Evolutionary conservation across 305 asterid genomes (phyloP).

Genomic region (Fraxinus angustifolia): DNA sequence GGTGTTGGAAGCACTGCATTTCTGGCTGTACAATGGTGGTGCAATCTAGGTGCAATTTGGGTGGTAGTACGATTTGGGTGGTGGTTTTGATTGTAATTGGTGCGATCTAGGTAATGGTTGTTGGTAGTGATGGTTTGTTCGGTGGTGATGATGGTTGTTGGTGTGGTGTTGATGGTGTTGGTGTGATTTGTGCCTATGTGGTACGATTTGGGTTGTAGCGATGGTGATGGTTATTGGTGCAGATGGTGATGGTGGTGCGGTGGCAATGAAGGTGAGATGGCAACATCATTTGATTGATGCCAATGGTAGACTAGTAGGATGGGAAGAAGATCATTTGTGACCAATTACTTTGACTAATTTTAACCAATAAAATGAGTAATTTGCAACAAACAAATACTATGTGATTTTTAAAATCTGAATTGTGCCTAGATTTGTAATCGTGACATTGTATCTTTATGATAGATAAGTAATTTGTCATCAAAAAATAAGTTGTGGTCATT

Average conservation of each 20-base stretch:
- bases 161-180: background rate
- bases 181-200: background rate
- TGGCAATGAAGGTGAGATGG: background rate
- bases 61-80: background rate
- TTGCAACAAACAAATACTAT: too few species aligned
- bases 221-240: background rate
- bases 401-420: too few species aligned
- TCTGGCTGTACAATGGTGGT: background rate
- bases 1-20: background rate
- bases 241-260: background rate
- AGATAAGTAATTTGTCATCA: too few species aligned
- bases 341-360: too few species aligned
- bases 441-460: background rate
- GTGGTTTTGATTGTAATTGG: background rate
- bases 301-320: background rate
- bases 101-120: background rate
- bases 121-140: background rate
- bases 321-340: background rate
- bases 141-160: background rate
- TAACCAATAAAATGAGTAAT: too few species aligned
- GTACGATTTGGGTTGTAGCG: background rate
- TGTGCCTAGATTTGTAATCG: background rate
- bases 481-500: too few species aligned
- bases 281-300: background rate
- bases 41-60: background rate